Evolutionary conservation across 129 eudicot genomes (phyloP).

Genomic region (Chrysanthemum makinoi): DNA sequence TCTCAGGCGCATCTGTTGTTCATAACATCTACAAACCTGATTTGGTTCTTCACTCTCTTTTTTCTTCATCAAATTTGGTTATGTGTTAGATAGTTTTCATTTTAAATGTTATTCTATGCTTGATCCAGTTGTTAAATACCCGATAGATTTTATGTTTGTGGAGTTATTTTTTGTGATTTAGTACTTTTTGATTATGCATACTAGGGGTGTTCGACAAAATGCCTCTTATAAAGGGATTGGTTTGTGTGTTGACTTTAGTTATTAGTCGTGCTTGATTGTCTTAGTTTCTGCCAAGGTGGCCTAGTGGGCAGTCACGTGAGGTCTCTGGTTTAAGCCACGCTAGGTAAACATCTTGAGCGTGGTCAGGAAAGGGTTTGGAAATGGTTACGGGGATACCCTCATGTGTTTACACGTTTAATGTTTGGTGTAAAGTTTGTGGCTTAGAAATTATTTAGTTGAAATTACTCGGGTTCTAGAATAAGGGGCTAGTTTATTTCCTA

Average conservation of each 20-base stretch:
- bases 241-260: neutral
- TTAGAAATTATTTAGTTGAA: conserved; percentile 1
- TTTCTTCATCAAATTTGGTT: neutral
- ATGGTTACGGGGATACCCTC: no score
- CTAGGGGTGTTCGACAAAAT: conserved; percentile 32
- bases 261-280: no score
- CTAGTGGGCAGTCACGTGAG: no score
- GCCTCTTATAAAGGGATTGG: conserved; percentile 10
- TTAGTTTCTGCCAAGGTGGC: no score
- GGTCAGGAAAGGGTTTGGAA: no score
- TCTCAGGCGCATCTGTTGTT: conserved; percentile 70
- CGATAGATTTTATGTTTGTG: neutral
- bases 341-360: no score
- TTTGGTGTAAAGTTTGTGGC: conserved; percentile 9
- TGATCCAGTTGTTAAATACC: neutral
- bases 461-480: neutral
- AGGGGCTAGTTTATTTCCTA: neutral
- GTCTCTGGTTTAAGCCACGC: no score
- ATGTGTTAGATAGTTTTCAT: conserved; percentile 2
- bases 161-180: neutral
- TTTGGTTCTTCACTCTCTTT: conserved; percentile 41
- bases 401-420: neutral
- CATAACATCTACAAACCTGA: conserved; percentile 78
- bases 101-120: neutral
- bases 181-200: conserved; percentile 4